phyloP scores from a whole-genome alignment of 129 eudicot genomes.

The Pittosporum tobira region DNA sequence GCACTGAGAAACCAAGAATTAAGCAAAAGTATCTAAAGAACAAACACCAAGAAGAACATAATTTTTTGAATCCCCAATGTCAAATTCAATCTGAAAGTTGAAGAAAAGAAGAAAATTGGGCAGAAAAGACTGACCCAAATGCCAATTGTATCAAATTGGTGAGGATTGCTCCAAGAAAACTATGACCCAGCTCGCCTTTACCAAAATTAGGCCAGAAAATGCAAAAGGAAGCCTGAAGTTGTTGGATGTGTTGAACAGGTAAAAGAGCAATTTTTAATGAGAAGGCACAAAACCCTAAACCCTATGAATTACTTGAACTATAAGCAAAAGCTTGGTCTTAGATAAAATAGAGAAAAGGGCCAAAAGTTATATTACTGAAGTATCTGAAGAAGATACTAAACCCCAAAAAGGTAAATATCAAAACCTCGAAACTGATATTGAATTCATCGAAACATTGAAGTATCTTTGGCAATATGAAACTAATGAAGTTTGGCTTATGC shows the following conservation, averaged over 20 bases:
- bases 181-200: no score
- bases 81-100: not conserved
- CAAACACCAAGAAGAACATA: not conserved
- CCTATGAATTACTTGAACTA: constrained; percentile 15
- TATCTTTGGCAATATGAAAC: constrained; percentile 16
- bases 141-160: no score
- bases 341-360: constrained; percentile 23
- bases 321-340: constrained; percentile 15
- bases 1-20: no score
- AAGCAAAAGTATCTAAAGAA: no score
- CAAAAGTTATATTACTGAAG: constrained; percentile 12
- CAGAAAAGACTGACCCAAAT: no score
- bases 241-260: constrained; percentile 17
- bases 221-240: no score
- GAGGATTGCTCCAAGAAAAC: no score
- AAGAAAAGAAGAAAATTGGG: no score
- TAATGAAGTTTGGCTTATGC: no score
- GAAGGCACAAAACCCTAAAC: constrained; percentile 33
- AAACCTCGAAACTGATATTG: constrained; percentile 20
- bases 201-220: no score
- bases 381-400: constrained; percentile 20
- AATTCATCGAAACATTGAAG: constrained; percentile 18
- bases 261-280: constrained; percentile 10
- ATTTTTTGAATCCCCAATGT: not conserved
- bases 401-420: constrained; percentile 8